Base-by-base conservation (phyloP, 805 yeast species). In the Starmerella stigmatis region DNA sequence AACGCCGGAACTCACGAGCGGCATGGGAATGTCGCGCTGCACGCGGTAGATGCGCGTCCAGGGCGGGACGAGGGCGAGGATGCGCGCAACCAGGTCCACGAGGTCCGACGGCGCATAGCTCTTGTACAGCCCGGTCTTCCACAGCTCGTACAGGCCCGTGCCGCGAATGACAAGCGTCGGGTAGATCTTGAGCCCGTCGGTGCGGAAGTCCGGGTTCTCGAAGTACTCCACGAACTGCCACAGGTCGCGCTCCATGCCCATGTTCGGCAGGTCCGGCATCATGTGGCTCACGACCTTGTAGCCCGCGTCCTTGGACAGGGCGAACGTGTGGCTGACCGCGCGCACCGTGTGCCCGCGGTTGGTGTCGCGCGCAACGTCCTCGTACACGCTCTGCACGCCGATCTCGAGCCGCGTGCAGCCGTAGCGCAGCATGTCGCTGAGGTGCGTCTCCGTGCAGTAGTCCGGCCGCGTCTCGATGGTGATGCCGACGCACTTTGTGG, bases 231-330 rank as follows among this genome's bases (percentile, higher is more conserved):
- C 77, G 61, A 92, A 92, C 66, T 92, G 98, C 59, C 86, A 95
- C 48, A 89, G 68, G 62, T 92, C 98, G 62, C 98, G 76, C 66
- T 92, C 98, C 94, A 89, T 85, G 16, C 97, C 98, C 48, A 92
- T 96, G 59, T 92, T 92, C 15, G 98, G 98, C 57, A 92, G 71
- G 69, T 92, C 98, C 13, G 98, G 98, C 98, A 92, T 92, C 98
- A 92, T 92, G 67, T 92, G 98, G 53, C 94, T 79, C 20, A 92
- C 98, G 44, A 92, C 94, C 62, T 92, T 92, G 65, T 88, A 92
- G 12, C 98, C 98, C 1, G 98, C 89, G 64, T 92, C 98, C 62
- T 92, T 92, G n/a, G 97, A 94, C 37, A 82, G 76, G 1, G 85
- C 84, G 68, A 92, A 92, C 0, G 97, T 92, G 60, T 89, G 94